Evolutionary conservation across 2,329 filamentous ascomycete genomes (phyloP).

Genomic region (Ascochyta koolunga): DNA sequence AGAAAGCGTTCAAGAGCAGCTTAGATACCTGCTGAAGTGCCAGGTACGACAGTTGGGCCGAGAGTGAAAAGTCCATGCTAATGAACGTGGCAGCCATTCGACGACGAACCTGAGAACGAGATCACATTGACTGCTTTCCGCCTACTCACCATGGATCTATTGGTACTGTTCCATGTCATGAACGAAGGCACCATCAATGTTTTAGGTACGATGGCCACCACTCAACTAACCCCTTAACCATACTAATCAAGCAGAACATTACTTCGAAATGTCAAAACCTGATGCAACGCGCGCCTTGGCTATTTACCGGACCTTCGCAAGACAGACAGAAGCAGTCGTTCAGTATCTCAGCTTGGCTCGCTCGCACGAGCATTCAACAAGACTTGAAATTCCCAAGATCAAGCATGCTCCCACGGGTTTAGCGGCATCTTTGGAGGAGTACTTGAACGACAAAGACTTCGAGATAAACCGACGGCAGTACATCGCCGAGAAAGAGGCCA

Average conservation of each 20-base stretch:
- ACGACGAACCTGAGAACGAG: slow-evolving; percentile 90
- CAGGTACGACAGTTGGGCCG: slow-evolving; percentile 66
- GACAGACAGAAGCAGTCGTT: slow-evolving; percentile 90
- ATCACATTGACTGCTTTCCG: slow-evolving; percentile 95
- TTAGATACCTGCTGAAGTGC: slow-evolving; percentile 84
- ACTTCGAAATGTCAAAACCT: slow-evolving; percentile 96
- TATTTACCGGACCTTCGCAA: slow-evolving; percentile 91
- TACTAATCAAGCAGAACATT: slow-evolving; percentile 70
- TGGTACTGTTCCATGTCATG: slow-evolving; percentile 90
- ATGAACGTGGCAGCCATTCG: slow-evolving; percentile 68
- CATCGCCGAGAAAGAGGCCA: slow-evolving; percentile 81
- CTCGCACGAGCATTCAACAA: slow-evolving; percentile 88
- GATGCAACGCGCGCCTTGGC: slow-evolving; percentile 91
- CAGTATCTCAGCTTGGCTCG: slow-evolving; percentile 86
- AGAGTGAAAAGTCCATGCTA: background rate
- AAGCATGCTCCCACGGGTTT: slow-evolving; percentile 96
- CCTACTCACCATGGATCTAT: slow-evolving; percentile 84
- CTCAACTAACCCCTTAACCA: background rate
- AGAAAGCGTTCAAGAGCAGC: slow-evolving; percentile 86
- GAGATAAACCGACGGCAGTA: slow-evolving; percentile 93
- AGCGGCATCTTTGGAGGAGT: slow-evolving; percentile 88
- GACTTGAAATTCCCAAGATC: slow-evolving; percentile 92
- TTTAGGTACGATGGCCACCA: slow-evolving; percentile 66
- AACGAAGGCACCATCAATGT: slow-evolving; percentile 98
- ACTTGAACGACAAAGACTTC: slow-evolving; percentile 92